A percentile compares a stretch with the other conserved stretches of the same genome.
phyloP scores from a whole-genome alignment of 2,329 filamentous ascomycete species.

The Penicillium fuscoglaucum region DNA sequence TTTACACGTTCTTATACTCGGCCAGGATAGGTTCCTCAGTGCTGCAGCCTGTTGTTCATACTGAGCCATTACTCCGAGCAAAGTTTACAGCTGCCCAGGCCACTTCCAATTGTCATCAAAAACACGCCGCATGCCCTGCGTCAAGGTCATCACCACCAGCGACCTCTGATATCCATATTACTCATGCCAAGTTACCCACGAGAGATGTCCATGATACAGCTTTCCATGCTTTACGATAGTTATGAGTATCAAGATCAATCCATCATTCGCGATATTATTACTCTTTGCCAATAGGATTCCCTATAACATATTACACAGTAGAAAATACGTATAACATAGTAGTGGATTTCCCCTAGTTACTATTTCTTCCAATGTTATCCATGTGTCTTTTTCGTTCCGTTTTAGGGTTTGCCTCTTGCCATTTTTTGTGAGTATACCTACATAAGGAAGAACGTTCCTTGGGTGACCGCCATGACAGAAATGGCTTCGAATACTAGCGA shows the following conservation, averaged over 20 bases:
- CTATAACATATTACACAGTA: background rate
- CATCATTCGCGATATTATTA: background rate
- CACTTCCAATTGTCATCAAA: background rate
- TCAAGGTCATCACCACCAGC: background rate
- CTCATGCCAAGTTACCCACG: background rate
- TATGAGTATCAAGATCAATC: background rate
- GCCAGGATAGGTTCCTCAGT: background rate
- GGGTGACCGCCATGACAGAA: no score
- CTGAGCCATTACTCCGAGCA: background rate
- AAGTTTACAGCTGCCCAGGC: background rate
- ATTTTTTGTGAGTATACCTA: no score
- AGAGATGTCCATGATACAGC: background rate
- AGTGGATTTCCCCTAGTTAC: background rate
- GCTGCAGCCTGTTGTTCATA: background rate
- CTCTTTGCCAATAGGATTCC: background rate
- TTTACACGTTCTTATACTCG: no score
- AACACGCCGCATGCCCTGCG: background rate
- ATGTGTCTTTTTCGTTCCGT: background rate
- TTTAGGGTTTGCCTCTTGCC: no score
- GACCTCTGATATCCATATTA: background rate
- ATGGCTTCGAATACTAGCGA: no score
- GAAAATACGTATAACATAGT: background rate
- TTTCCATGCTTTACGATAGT: background rate
- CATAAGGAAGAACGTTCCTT: no score
- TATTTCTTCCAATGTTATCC: background rate